Evolutionary conservation across 176 grass and related monocot genomes (phyloP).

Genomic region (Triticum monococcum): DNA sequence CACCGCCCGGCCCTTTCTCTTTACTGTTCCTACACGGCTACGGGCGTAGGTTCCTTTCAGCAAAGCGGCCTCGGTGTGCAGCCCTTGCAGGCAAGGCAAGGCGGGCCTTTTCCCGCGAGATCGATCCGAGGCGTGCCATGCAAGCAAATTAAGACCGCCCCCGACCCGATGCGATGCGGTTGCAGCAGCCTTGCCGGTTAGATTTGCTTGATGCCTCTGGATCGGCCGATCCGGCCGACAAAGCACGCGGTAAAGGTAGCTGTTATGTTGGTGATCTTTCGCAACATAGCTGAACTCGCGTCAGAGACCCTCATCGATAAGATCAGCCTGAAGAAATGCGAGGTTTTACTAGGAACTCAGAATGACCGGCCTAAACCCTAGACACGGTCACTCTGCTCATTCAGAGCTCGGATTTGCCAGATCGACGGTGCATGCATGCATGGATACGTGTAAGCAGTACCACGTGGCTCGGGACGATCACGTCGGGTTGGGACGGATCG

Average conservation of each 20-base stretch:
- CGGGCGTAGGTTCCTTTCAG: constrained; percentile 9
- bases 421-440: neutral
- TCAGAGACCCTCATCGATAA: neutral
- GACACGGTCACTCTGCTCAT: neutral
- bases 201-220: neutral
- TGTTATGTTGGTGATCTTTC: neutral
- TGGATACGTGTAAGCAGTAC: neutral
- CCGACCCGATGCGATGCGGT: neutral
- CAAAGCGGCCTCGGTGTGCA: constrained; percentile 12
- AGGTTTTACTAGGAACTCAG: neutral
- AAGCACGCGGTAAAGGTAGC: neutral
- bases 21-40: constrained; percentile 32
- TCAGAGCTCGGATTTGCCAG: neutral
- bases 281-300: neutral
- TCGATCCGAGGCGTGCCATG: constrained; percentile 40
- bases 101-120: neutral
- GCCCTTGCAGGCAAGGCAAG: neutral
- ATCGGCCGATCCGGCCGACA: neutral
- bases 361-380: neutral
- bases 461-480: neutral
- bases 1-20: neutral
- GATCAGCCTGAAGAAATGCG: neutral
- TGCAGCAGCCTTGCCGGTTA: neutral
- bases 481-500: neutral
- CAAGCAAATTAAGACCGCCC: constrained; percentile 29